Conservation (phyloP, 257 asterid species). For the Penstemon barbatus region DNA sequence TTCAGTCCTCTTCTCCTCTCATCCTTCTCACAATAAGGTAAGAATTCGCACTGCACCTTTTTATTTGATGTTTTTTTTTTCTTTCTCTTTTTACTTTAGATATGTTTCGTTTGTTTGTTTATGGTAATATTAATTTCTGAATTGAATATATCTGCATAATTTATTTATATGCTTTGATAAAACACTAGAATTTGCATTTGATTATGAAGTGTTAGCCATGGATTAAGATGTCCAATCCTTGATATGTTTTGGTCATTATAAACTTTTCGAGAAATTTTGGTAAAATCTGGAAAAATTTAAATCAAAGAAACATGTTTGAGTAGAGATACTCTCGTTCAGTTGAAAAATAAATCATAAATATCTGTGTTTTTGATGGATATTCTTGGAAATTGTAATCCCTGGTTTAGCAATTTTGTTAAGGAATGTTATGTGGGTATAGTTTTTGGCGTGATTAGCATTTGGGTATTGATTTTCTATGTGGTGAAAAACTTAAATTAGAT, state of each 20-base stretch:
- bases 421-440: too few relatives aligned
- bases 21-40: slow-evolving; percentile 57
- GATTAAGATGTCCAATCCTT: too few relatives aligned
- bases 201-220: neutral
- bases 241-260: too few relatives aligned
- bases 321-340: too few relatives aligned
- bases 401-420: too few relatives aligned
- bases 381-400: too few relatives aligned
- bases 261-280: too few relatives aligned
- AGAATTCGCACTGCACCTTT: slow-evolving; percentile 21
- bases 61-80: neutral
- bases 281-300: too few relatives aligned
- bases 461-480: neutral
- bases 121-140: neutral
- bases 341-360: too few relatives aligned
- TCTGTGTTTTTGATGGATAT: too few relatives aligned
- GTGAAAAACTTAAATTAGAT: neutral
- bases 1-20: slow-evolving; percentile 83
- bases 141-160: neutral
- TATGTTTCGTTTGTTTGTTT: neutral
- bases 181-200: slow-evolving; percentile 3
- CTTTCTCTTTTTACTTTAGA: neutral
- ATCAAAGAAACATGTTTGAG: too few relatives aligned
- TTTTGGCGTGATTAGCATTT: neutral
- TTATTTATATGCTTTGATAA: neutral